Conservation (phyloP, 768 basidiomycete genomes). For the Suillus subalutaceus region DNA sequence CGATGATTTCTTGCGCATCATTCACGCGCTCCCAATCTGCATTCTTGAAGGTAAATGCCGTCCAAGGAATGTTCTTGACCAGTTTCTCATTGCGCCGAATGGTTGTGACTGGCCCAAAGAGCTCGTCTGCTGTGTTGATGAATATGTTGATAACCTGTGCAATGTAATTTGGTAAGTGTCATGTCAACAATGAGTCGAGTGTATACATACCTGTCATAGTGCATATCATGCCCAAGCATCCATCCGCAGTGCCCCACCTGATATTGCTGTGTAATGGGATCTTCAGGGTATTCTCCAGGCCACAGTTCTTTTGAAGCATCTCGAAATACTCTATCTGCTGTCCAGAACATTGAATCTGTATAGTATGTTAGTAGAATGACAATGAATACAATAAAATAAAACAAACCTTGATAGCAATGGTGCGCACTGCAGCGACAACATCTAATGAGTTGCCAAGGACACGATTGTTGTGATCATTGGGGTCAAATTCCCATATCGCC, state of each 20-base stretch:
- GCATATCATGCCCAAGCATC: not conserved
- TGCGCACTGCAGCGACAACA: slow-evolving; percentile 34
- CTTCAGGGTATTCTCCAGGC: no score
- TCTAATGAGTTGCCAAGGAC: slow-evolving; percentile 32
- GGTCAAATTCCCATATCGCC: slow-evolving; percentile 41
- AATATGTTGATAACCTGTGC: slow-evolving; percentile 18
- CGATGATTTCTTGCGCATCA: slow-evolving; percentile 13
- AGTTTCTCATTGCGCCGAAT: slow-evolving; percentile 19
- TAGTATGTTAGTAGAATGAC: no score
- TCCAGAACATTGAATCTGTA: no score
- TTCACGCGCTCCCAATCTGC: slow-evolving; percentile 26
- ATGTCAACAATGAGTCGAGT: not conserved
- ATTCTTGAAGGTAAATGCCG: slow-evolving; percentile 22
- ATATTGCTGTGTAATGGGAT: no score
- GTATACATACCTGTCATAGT: slow-evolving; percentile 17
- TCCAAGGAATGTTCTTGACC: slow-evolving; percentile 31
- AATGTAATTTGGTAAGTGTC: not conserved
- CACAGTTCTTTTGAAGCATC: no score
- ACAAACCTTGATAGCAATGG: slow-evolving; percentile 33
- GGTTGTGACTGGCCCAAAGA: slow-evolving; percentile 34
- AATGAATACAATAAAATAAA: no score
- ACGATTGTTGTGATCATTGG: slow-evolving; percentile 21
- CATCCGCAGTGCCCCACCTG: no score
- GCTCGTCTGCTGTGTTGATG: slow-evolving; percentile 26
- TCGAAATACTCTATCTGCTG: no score